Percentiles rank a stretch among this genome's conserved stretches.
Evolutionary conservation across 192 early-diverging fungal genomes (phyloP).

Genomic region (Thamnidium elegans): DNA sequence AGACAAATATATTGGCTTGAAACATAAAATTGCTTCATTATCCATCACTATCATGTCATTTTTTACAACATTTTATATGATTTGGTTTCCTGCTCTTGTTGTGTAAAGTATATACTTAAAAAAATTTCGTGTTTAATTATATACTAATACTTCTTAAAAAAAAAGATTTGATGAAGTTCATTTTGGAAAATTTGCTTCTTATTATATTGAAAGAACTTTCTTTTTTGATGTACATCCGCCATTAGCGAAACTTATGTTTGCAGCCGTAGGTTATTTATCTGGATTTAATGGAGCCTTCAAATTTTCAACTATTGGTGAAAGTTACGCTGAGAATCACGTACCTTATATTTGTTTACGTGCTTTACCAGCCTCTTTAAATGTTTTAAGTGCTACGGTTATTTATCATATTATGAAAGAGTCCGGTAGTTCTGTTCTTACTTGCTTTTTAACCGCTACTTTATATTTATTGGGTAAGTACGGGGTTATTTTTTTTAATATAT

Average conservation of each 20-base stretch:
- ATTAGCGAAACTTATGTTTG: slow-evolving; percentile 89
- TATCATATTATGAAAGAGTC: slow-evolving; percentile 88
- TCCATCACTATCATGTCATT: slow-evolving; percentile 48
- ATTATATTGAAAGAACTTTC: slow-evolving; percentile 84
- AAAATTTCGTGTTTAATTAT: background rate
- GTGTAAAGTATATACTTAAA: slow-evolving; percentile 47
- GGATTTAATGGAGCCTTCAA: slow-evolving; percentile 96
- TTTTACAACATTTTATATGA: slow-evolving; percentile 66
- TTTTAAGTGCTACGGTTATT: slow-evolving; percentile 69
- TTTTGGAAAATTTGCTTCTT: slow-evolving; percentile 97
- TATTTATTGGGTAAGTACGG: slow-evolving; percentile 72
- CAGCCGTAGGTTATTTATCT: slow-evolving; percentile 73
- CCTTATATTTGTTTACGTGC: slow-evolving; percentile 84
- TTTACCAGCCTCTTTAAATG: slow-evolving; percentile 77
- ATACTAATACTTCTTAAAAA: background rate
- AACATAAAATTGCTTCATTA: slow-evolving; percentile 13
- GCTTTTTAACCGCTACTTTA: slow-evolving; percentile 72
- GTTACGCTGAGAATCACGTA: slow-evolving; percentile 83
- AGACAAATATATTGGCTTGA: background rate
- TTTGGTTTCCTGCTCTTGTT: slow-evolving; percentile 69
- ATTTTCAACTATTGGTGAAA: slow-evolving; percentile 93
- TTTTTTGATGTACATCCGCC: slow-evolving; percentile 99
- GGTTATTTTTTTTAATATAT: background rate
- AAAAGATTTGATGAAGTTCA: slow-evolving; percentile 96
- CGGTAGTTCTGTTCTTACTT: slow-evolving; percentile 73